Evolutionary conservation across 805 yeast species (phyloP).

Genomic region (Metschnikowia reukaufii): DNA sequence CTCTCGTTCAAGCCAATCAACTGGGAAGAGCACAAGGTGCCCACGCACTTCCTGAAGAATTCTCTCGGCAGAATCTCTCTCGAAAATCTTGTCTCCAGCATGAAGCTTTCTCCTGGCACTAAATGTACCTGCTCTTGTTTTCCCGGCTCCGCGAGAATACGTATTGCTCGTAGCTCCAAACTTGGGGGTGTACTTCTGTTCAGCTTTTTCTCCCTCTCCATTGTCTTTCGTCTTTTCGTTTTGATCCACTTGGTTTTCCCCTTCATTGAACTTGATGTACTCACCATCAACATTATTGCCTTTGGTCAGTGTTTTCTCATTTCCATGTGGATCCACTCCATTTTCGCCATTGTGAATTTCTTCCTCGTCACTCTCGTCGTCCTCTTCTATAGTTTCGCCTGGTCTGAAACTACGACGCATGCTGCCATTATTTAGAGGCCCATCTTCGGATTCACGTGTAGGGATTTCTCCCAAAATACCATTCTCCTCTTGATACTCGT

Average conservation of each 20-base stretch:
- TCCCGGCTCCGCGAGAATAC: conserved; percentile 10
- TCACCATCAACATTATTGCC: conserved; percentile 3
- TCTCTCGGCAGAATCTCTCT: conserved; percentile 73
- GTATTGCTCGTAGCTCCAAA: conserved; percentile 1
- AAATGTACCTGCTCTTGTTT: conserved; percentile 39
- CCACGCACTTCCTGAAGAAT: conserved; percentile 76
- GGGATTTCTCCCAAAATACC: conserved; percentile 23
- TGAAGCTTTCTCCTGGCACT: conserved; percentile 34
- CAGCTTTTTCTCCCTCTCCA: conserved; percentile 16
- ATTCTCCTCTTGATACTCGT: conserved; percentile 28
- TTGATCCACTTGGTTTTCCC: background rate
- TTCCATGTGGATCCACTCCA: background rate
- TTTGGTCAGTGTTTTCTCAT: background rate
- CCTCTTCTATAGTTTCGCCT: conserved; percentile 9
- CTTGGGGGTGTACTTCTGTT: background rate
- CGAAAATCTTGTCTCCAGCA: conserved; percentile 55
- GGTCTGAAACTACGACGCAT: conserved; percentile 9
- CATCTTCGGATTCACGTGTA: conserved; percentile 1
- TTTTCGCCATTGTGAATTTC: conserved; percentile 6
- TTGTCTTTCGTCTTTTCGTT: conserved; percentile 2
- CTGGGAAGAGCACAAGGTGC: conserved; percentile 86
- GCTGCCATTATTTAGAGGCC: background rate
- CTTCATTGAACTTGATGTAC: background rate
- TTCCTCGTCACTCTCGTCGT: conserved; percentile 19
- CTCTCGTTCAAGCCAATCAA: conserved; percentile 86